phyloP scores from a whole-genome alignment of 2,329 filamentous ascomycete species.

The Hymenoscyphus scutula region DNA sequence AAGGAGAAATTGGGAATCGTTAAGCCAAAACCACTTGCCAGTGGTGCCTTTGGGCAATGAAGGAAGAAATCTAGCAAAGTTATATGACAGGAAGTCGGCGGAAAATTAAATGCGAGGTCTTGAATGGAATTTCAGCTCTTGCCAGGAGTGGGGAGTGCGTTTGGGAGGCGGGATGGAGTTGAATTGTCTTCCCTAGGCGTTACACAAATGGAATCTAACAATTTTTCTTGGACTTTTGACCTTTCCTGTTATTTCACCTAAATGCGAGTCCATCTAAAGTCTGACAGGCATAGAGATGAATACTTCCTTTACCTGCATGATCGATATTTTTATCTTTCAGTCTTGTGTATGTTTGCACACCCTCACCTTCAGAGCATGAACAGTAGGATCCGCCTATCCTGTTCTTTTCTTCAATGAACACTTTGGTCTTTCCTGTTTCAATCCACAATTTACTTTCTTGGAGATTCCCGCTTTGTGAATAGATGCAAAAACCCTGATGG shows the following conservation, averaged over 20 bases:
- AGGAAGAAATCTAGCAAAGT: not conserved
- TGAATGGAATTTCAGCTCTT: not conserved
- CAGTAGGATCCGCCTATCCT: not conserved
- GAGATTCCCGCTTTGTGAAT: no score
- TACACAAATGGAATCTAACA: not conserved
- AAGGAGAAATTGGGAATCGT: slow-evolving; percentile 72
- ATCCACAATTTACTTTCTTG: no score
- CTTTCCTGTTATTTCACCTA: not conserved
- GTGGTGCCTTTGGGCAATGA: slow-evolving; percentile 22
- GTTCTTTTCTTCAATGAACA: not conserved
- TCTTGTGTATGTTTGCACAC: not conserved
- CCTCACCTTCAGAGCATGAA: not conserved
- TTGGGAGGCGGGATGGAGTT: not conserved
- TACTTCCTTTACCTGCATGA: not conserved
- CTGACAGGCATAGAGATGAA: not conserved
- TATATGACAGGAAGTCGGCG: not conserved
- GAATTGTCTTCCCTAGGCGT: not conserved
- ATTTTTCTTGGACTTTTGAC: not conserved
- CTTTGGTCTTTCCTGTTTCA: no score
- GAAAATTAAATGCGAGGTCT: not conserved
- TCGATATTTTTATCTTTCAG: not conserved
- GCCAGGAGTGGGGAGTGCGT: not conserved
- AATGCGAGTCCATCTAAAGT: not conserved
- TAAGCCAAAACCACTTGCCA: slow-evolving; percentile 16
- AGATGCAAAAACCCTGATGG: not conserved